A percentile compares a stretch with the other conserved stretches of the same genome.
Evolutionary conservation across 2,329 filamentous ascomycete genomes (phyloP).

Genomic region (Aureobasidium subglaciale): DNA sequence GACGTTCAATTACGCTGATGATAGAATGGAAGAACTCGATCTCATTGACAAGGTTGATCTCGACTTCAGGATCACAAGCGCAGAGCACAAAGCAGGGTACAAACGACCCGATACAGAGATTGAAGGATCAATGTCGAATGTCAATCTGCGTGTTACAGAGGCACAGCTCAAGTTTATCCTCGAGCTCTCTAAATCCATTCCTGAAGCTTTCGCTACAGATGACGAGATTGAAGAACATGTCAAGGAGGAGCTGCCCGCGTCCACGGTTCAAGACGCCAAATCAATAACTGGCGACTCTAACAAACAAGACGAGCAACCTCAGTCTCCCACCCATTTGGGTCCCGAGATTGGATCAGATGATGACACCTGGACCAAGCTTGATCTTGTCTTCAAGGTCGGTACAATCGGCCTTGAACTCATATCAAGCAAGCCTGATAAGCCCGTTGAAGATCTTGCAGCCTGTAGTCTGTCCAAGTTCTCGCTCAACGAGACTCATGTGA

Average conservation of each 20-base stretch:
- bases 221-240: constrained; percentile 64
- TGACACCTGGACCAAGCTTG: constrained; percentile 84
- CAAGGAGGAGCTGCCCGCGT: constrained; percentile 61
- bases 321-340: constrained; percentile 26
- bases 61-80: constrained; percentile 83
- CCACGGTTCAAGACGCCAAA: constrained; percentile 45
- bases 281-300: constrained; percentile 38
- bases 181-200: constrained; percentile 80
- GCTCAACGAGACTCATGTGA: constrained; percentile 83
- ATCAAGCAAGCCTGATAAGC: constrained; percentile 64
- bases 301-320: constrained; percentile 24
- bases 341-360: constrained; percentile 64
- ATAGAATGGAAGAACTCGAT: constrained; percentile 75
- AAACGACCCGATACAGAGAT: constrained; percentile 88
- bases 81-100: constrained; percentile 70
- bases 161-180: constrained; percentile 85
- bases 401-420: constrained; percentile 85
- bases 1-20: constrained; percentile 70
- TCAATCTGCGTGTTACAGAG: constrained; percentile 84
- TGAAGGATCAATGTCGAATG: constrained; percentile 83
- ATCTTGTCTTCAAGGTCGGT: constrained; percentile 82
- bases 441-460: constrained; percentile 68
- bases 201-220: constrained; percentile 73
- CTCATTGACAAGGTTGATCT: constrained; percentile 97
- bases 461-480: constrained; percentile 91